A percentile compares a stretch with the other conserved stretches of the same genome.
These are phyloP conservation scores for Chamaecyparis obtusa DNA, from an alignment of 75 land plant genomes.

Conservation along the genomic window DNA sequence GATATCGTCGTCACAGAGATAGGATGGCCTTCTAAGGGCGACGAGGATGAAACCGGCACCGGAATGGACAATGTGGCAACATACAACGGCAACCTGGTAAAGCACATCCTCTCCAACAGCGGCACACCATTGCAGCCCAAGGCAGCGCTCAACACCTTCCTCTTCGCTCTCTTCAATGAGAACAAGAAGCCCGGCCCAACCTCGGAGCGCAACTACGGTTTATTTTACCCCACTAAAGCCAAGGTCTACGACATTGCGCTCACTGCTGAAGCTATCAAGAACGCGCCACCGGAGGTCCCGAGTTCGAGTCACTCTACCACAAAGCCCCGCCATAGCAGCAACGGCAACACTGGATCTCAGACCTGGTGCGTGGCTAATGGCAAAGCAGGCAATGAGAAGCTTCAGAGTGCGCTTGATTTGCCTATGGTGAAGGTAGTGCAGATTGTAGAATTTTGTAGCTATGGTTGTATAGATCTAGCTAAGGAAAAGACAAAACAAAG, in stretches of 20 bases:
- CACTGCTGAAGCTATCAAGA: slow-evolving; percentile 5
- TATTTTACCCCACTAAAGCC: slow-evolving; percentile 50
- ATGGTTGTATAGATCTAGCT: too few relatives aligned
- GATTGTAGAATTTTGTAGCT: too few relatives aligned
- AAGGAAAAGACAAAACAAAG: too few relatives aligned
- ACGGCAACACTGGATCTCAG: slow-evolving; percentile 14
- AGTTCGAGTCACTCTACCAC: neutral
- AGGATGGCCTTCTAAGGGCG: slow-evolving; percentile 79
- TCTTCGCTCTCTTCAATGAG: slow-evolving; percentile 74
- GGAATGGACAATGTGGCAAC: slow-evolving; percentile 43
- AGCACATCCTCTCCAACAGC: slow-evolving; percentile 22
- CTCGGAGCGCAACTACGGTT: slow-evolving; percentile 69
- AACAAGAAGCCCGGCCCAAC: slow-evolving; percentile 61
- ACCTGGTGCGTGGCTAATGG: slow-evolving; percentile 77
- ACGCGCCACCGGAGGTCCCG: neutral
- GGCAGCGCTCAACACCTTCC: slow-evolving; percentile 38
- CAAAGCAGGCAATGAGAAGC: slow-evolving; percentile 14
- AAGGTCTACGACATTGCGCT: slow-evolving; percentile 41
- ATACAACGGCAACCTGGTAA: slow-evolving; percentile 56
- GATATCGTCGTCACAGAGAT: slow-evolving; percentile 53
- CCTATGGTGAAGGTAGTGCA: slow-evolving; percentile 73
- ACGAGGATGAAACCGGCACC: slow-evolving; percentile 48
- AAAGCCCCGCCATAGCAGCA: neutral
- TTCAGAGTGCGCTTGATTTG: slow-evolving; percentile 58
- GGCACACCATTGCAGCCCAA: slow-evolving; percentile 59